These are phyloP conservation scores for Botrytis pseudocinerea DNA, from an alignment of 2,329 filamentous ascomycete genomes.

Conservation along the genomic window DNA sequence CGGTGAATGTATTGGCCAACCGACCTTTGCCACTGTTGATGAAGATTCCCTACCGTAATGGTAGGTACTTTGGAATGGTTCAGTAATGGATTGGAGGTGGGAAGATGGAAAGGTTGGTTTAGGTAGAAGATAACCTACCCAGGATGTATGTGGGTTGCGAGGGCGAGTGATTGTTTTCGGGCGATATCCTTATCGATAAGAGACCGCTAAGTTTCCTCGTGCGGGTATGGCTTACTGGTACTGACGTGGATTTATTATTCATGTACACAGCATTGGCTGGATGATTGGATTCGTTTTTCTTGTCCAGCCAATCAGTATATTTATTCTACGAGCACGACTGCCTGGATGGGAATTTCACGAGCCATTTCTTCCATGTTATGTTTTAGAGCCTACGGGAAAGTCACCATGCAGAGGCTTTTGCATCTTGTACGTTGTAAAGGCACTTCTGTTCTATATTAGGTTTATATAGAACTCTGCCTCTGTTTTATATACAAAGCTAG, in stretches of 20 bases:
- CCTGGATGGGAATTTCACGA: neutral
- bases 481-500: neutral
- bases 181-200: constrained; percentile 23
- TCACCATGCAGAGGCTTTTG: neutral
- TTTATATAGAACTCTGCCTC: neutral
- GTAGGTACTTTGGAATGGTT: constrained; percentile 4
- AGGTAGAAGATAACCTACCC: constrained; percentile 9
- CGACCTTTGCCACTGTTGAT: neutral
- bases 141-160: neutral
- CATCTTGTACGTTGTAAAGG: neutral
- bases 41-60: neutral
- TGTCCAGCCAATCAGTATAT: neutral
- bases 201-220: neutral
- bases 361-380: neutral
- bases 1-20: neutral
- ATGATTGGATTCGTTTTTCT: neutral
- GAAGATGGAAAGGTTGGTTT: constrained; percentile 3
- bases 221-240: constrained; percentile 6
- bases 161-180: constrained; percentile 12
- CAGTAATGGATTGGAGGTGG: neutral
- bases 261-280: neutral
- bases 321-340: neutral
- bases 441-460: neutral
- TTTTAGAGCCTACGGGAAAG: neutral
- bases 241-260: constrained; percentile 3